Conservation (phyloP, 2,329 filamentous ascomycete genomes). For the Xylaria multiplex region DNA sequence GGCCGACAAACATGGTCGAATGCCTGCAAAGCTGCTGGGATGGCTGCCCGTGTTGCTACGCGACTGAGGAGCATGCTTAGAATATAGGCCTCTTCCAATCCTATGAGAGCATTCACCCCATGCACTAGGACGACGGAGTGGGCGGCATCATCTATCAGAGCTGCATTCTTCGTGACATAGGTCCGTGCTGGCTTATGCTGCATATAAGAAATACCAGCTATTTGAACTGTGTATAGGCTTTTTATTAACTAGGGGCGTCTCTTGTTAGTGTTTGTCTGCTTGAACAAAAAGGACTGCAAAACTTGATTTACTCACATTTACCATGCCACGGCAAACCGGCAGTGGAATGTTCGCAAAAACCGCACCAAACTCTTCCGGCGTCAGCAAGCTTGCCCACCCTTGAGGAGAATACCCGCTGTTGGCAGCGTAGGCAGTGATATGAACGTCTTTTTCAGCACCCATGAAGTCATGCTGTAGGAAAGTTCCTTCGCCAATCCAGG, state of each 20-base stretch:
- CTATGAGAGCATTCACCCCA: constrained; percentile 34
- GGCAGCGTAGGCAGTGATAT: constrained; percentile 41
- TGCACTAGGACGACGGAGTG: constrained; percentile 43
- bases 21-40: constrained; percentile 44
- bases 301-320: constrained; percentile 42
- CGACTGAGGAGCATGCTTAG: constrained; percentile 44
- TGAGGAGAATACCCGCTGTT: constrained; percentile 29
- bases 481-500: constrained; percentile 47
- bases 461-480: constrained; percentile 43
- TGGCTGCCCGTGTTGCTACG: constrained; percentile 35
- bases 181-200: constrained; percentile 40
- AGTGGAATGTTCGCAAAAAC: constrained; percentile 42
- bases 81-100: constrained; percentile 46
- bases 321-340: constrained; percentile 44
- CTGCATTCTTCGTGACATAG: constrained; percentile 41
- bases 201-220: constrained; percentile 45
- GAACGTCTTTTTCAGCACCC: constrained; percentile 44
- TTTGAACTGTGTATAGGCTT: constrained; percentile 48
- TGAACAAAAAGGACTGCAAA: not conserved
- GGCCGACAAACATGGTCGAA: constrained; percentile 46
- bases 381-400: constrained; percentile 46
- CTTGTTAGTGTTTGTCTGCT: constrained; percentile 7
- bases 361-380: constrained; percentile 47
- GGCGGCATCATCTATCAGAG: constrained; percentile 45
- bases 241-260: constrained; percentile 42